Evolutionary conservation across 2,329 filamentous ascomycete species (phyloP), one percentile per base, ranked within the genome.

Genomic region (Pestalotiopsis sp.): DNA sequence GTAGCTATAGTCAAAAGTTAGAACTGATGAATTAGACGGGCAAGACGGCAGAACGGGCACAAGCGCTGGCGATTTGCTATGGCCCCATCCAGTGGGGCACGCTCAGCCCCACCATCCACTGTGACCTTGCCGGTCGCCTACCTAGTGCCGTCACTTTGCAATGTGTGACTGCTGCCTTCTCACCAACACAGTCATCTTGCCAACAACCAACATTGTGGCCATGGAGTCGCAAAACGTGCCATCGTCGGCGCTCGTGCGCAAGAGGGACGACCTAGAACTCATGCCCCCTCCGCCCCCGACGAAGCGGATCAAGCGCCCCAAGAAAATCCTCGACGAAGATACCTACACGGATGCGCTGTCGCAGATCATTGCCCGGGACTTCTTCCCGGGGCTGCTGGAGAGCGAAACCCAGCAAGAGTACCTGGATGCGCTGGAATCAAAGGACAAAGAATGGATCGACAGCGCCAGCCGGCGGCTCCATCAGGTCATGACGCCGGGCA

Each of bases 281-380:
- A 98, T 98, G 94, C 92, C 93, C 17, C 94, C 95, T 12, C 95
- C 95, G 5, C 93, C 94, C 3, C 87, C 90, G 0, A 85, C 91
- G 57, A 98, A 97, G 80, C 92, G 94, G 69, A 97, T 98, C 77
- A 98, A 98, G 81, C 89, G 96, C 66, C 96, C 96, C 0, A 90
- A 91, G 71, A 92, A 92, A 71, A 90, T 98, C 36, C 88, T 99
- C 36, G 94, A 97, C 79, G 96, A 99, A 85, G 95, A 99, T 74
- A 90, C 92, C 66, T 99, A 99, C 80, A 96, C 94, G 2, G 90
- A 94, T 68, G 92, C 93, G 1, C 86, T 99, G 36, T 97, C 95
- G 0, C 92, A 96, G 74, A 98, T 99, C 77, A 97, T 99, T 71
- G 93, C 94, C 11, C 91, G 96, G 72, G 96, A 99, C 84, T 99